Evolutionary conservation across 2,329 filamentous ascomycete species (phyloP), one percentile per base, ranked within the genome.

Genomic region (Dothideomycetes sp.): DNA sequence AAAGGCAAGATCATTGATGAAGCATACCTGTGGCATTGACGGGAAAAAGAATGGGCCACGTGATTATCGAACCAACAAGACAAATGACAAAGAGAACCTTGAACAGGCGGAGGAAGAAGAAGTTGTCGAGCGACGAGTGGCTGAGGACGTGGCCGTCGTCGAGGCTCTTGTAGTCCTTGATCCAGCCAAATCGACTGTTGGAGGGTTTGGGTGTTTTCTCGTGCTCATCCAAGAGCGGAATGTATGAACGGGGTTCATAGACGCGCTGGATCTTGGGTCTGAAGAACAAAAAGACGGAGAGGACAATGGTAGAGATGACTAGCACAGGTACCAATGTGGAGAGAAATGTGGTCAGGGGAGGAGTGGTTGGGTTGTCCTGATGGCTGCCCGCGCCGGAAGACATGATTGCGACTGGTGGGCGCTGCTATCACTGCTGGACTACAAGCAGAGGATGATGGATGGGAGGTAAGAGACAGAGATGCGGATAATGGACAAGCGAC

Each of bases 1-100:
- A n/a, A n/a, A n/a, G n/a, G n/a, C n/a, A n/a, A n/a, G n/a, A n/a
- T n/a, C n/a, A 8, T 29, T 29, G 24, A 8, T 12, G 7, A 10
- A 10, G n/a, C 38, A 9, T 41, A 37, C 39, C 91, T 1, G 87
- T 95, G 1, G 58, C 60, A 47, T 70, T 66, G 55, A 69, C 52
- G 1, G 66, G 64, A 37, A 70, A 62, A 12, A 70, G 48, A 12
- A 70, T 55, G 1, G 66, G 64, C 58, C 64, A 68, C 4, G 62
- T 68, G 41, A 70, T 51, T 30, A 53, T 41, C 42, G 55, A 58
- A 14, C 66, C 66, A 14, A 65, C 45, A 29, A 68, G 52, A 47
- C 61, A 64, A 29, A 65, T 56, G 17, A 54, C 44, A 31, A 67
- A 54, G 31, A 65, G 56, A 38, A 67, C 51, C 47, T 64, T 65